phyloP scores from a whole-genome alignment of 2,329 filamentous ascomycete species.

The Coniosporium tulheliwenetii region DNA sequence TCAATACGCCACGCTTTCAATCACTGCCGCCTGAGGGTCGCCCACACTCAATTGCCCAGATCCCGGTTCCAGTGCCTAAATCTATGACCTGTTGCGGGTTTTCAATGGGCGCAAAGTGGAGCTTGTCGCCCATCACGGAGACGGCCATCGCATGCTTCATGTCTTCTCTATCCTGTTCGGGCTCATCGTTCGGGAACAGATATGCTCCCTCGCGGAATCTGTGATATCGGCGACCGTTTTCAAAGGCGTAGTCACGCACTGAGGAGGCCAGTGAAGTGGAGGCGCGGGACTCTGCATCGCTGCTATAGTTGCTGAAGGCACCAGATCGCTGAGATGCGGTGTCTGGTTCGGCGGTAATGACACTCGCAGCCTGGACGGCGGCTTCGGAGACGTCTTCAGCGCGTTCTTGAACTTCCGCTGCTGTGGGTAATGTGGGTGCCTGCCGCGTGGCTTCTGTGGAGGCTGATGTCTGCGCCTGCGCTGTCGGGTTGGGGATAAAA shows the following conservation, averaged over 20 bases:
- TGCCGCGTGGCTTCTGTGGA: too few species aligned
- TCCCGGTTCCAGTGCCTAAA: constrained; percentile 3
- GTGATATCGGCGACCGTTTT: constrained; percentile 10
- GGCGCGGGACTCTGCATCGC: not conserved
- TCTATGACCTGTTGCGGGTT: constrained; percentile 1
- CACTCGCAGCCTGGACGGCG: too few species aligned
- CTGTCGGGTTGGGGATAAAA: too few species aligned
- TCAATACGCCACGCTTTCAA: not conserved
- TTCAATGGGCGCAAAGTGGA: constrained; percentile 3
- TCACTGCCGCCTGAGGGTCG: not conserved
- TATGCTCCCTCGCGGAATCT: not conserved
- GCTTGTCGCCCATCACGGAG: constrained; percentile 3
- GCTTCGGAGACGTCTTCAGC: too few species aligned
- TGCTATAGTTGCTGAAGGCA: too few species aligned
- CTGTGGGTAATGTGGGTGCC: too few species aligned
- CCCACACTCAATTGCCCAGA: constrained; percentile 3
- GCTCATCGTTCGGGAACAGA: constrained; percentile 12
- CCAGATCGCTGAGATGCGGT: too few species aligned
- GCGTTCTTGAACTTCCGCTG: too few species aligned
- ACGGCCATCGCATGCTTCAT: constrained; percentile 9
- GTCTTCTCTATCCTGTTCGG: constrained; percentile 13
- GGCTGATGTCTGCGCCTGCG: too few species aligned
- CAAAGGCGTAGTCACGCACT: constrained; percentile 9
- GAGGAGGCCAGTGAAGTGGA: constrained; percentile 8
- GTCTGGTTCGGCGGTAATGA: too few species aligned